Percentiles rank a stretch among this genome's conserved stretches.
Conservation (phyloP, 768 basidiomycete genomes). For the Hypholoma sublateritium region DNA sequence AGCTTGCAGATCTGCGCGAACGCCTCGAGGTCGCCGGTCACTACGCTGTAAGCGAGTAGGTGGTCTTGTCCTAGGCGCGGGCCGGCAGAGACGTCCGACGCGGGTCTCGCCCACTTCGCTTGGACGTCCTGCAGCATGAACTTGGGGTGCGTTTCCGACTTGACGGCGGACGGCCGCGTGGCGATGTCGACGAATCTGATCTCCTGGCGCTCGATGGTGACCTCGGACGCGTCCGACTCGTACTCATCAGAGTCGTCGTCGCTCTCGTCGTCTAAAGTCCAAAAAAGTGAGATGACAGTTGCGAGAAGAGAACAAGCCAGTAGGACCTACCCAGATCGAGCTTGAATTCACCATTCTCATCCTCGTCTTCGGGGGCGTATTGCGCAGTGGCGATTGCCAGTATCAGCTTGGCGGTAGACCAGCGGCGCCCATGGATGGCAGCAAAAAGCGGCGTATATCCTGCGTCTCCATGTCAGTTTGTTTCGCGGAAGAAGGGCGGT, state of each 20-base stretch:
- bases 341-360: conserved; percentile 33
- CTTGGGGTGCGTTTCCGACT: conserved; percentile 37
- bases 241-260: conserved; percentile 31
- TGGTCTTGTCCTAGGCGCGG: conserved; percentile 6
- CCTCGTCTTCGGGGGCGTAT: conserved; percentile 39
- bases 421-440: conserved; percentile 47
- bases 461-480: conserved; percentile 12
- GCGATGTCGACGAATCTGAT: conserved; percentile 55
- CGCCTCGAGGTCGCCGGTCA: conserved; percentile 47
- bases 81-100: not conserved
- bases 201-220: conserved; percentile 35
- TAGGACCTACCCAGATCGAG: conserved; percentile 30
- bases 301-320: too few relatives aligned
- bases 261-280: conserved; percentile 32
- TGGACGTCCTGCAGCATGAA: conserved; percentile 29
- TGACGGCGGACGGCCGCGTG: conserved; percentile 42
- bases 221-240: conserved; percentile 41
- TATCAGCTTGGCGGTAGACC: conserved; percentile 61
- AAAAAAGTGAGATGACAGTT: not conserved
- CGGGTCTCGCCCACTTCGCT: not conserved
- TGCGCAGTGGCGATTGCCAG: conserved; percentile 57
- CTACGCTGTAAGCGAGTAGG: conserved; percentile 35
- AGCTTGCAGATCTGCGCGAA: conserved; percentile 50
- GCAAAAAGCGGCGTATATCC: conserved; percentile 51
- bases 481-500: not conserved